These are phyloP conservation scores for Gentiana straminea DNA, from an alignment of 257 asterid species.

Conservation along the genomic window DNA sequence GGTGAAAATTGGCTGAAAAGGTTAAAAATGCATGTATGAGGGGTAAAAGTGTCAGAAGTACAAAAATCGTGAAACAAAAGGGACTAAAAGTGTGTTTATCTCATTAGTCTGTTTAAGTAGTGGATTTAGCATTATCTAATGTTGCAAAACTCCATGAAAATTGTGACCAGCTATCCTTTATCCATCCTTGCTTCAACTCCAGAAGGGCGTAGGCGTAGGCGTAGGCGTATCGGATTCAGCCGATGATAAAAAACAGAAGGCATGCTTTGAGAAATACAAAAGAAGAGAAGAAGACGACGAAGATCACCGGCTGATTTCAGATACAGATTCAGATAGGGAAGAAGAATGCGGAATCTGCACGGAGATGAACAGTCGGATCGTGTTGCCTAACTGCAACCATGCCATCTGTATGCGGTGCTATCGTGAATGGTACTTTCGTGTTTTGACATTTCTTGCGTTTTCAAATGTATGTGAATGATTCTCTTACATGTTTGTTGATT, in stretches of 20 bases:
- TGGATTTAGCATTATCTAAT: too few relatives aligned
- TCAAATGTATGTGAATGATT: background rate
- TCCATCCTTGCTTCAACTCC: constrained; percentile 77
- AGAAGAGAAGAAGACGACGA: constrained; percentile 70
- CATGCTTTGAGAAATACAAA: constrained; percentile 62
- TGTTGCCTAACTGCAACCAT: constrained; percentile 74
- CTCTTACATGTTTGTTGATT: background rate
- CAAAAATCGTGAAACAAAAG: too few relatives aligned
- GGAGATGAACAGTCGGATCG: constrained; percentile 70
- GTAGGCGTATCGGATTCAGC: constrained; percentile 50
- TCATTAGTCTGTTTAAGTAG: too few relatives aligned
- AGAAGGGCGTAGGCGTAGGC: constrained; percentile 13
- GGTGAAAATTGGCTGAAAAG: too few relatives aligned
- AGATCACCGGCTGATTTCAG: constrained; percentile 36
- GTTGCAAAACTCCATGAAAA: background rate
- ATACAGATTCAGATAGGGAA: constrained; percentile 67
- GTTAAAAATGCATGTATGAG: too few relatives aligned
- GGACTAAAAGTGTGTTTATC: too few relatives aligned
- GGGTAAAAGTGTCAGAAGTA: too few relatives aligned
- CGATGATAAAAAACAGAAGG: constrained; percentile 74
- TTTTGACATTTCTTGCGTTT: too few relatives aligned
- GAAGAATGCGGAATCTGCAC: constrained; percentile 95
- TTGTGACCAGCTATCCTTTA: constrained; percentile 63
- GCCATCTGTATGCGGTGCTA: constrained; percentile 84
- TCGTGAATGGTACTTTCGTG: constrained; percentile 57